Evolutionary conservation across 2,329 filamentous ascomycete species (phyloP), one percentile per base, ranked within the genome.

Genomic region (Gremmenia infestans): DNA sequence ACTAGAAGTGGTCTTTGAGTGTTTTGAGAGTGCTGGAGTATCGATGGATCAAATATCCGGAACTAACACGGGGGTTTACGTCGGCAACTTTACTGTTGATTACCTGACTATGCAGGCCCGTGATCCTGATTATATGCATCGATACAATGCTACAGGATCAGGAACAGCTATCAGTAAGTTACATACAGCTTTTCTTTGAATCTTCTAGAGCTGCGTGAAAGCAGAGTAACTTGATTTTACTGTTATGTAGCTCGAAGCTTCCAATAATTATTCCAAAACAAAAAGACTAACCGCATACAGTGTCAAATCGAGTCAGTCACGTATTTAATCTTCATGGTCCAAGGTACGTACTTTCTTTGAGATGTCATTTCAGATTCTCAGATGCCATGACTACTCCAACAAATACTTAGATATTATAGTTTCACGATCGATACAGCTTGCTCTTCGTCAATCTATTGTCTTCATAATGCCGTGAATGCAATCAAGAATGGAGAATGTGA

Each of bases 381-480:
- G 55, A 57, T 42, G 8, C 7, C 1, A 32, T 45, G 7, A 51
- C 53, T 17, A 48, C 55, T 1, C 43, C 11, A 11, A 23, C 32
- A 4, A n/a, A 2, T 39, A 25, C 25, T 25, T 25, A 25, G 1
- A 25, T 7, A 25, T 25, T 25, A 6, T 11, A 43, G 40, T 19
- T 43, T 19, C 5, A 43, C 40, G n/a, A n/a, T 60, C 0, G 57
- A 63, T 23, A 83, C 81, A 0, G 82, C 80, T 28, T 85, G 81
- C 65, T 82, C 79, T 39, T 78, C 77, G 5, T 80, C 78, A 46
- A 70, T 84, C n/a, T 76, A 82, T 5, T 76, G 76, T 1, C 71
- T 83, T 3, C 79, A 84, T 61, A 68, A 78, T 32, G 81, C 78
- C 76, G 76, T 17, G 75, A 78, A 28, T 50, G 77, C 74, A 25